A percentile compares a stretch with the other conserved stretches of the same genome.
Evolutionary conservation across 2,329 filamentous ascomycete species (phyloP).

Genomic region (Fusarium staphyleae): DNA sequence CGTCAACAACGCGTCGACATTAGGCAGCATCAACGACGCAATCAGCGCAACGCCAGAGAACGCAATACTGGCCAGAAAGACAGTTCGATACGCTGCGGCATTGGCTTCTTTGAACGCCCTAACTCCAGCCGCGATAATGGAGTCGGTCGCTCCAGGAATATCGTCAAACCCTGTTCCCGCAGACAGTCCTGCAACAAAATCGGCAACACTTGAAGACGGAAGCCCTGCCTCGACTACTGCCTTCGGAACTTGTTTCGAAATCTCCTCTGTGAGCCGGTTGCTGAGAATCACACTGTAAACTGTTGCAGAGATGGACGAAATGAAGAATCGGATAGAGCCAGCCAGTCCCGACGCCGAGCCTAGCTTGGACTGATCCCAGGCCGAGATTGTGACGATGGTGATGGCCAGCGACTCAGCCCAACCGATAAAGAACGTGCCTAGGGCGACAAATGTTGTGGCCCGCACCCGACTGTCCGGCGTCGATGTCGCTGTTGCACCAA

Average conservation of each 20-base stretch:
- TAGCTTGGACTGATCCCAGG: slow-evolving; percentile 47
- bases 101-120: slow-evolving; percentile 46
- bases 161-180: slow-evolving; percentile 38
- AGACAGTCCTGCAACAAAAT: slow-evolving; percentile 46
- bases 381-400: slow-evolving; percentile 45
- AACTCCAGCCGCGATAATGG: slow-evolving; percentile 42
- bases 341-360: slow-evolving; percentile 47
- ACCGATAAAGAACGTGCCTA: slow-evolving; percentile 47
- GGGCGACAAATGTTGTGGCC: slow-evolving; percentile 40
- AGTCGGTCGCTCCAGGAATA: slow-evolving; percentile 43
- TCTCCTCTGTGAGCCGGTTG: slow-evolving; percentile 44
- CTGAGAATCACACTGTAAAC: slow-evolving; percentile 46
- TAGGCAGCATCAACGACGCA: slow-evolving; percentile 42
- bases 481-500: slow-evolving; percentile 42
- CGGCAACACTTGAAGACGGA: slow-evolving; percentile 44
- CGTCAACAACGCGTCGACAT: slow-evolving; percentile 46
- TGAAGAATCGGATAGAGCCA: slow-evolving; percentile 47
- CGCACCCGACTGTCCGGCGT: slow-evolving; percentile 39
- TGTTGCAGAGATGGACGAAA: slow-evolving; percentile 45
- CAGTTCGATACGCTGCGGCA: slow-evolving; percentile 45
- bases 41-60: slow-evolving; percentile 46
- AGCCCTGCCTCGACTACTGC: slow-evolving; percentile 49
- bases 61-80: slow-evolving; percentile 47
- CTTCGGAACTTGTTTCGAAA: slow-evolving; percentile 43
- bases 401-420: slow-evolving; percentile 48